phyloP scores from a whole-genome alignment of 345 rosid genomes.

The Linum trigynum region DNA sequence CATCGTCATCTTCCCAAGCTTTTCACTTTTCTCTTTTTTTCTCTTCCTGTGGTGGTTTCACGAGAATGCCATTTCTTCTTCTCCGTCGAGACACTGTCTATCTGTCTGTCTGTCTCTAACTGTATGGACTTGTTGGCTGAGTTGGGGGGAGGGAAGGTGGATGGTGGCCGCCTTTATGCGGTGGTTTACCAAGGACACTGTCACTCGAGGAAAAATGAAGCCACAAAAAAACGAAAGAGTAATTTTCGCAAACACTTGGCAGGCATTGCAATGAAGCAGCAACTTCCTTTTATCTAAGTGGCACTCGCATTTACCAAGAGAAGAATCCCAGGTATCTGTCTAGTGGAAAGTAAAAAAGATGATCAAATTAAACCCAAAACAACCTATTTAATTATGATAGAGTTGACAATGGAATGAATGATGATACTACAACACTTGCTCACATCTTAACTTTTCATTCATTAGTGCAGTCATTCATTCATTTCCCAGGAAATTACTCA shows the following conservation, averaged over 20 bases:
- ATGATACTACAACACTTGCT: too few species aligned
- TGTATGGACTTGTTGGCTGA: neutral
- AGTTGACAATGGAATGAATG: too few species aligned
- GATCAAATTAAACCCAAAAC: too few species aligned
- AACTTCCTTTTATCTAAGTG: too few species aligned
- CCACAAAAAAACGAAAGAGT: neutral
- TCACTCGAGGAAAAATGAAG: neutral
- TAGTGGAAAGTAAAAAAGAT: too few species aligned
- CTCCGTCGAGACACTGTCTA: constrained; percentile 15
- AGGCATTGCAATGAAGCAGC: too few species aligned
- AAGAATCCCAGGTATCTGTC: too few species aligned
- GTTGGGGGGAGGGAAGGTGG: constrained; percentile 15
- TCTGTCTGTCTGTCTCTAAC: constrained; percentile 4
- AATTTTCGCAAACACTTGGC: neutral
- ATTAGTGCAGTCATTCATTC: neutral
- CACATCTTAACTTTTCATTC: too few species aligned
- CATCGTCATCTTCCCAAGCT: constrained; percentile 1
- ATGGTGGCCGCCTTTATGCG: constrained; percentile 6
- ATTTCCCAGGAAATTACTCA: neutral
- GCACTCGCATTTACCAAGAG: too few species aligned
- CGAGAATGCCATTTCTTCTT: constrained; percentile 24
- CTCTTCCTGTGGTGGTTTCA: constrained; percentile 29
- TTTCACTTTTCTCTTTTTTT: neutral
- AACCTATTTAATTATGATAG: too few species aligned
- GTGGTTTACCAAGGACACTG: neutral